phyloP scores from a whole-genome alignment of 2,329 filamentous ascomycete genomes.

The Sporothrix variecibatus region DNA sequence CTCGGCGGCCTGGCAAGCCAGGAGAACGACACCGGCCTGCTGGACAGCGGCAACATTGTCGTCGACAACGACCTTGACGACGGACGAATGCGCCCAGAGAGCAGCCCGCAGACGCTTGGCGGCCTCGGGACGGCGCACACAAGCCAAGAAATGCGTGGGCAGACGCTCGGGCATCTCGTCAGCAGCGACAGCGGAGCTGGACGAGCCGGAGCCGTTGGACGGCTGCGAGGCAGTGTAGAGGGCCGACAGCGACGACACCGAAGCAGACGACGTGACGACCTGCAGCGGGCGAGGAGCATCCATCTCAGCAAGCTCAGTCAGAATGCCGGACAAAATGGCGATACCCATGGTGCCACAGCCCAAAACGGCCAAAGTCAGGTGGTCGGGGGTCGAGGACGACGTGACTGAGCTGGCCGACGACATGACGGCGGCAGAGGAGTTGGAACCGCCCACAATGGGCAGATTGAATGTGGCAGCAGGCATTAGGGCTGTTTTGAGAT shows the following conservation, averaged over 20 bases:
- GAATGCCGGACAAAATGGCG: conserved; percentile 78
- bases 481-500: conserved; percentile 6
- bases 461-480: conserved; percentile 18
- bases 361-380: conserved; percentile 73
- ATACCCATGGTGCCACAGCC: conserved; percentile 87
- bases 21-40: conserved; percentile 71
- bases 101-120: conserved; percentile 68
- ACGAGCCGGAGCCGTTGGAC: not conserved
- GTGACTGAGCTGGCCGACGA: conserved; percentile 17
- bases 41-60: conserved; percentile 69
- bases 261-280: conserved; percentile 44
- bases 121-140: conserved; percentile 70
- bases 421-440: conserved; percentile 1
- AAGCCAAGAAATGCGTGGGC: conserved; percentile 77
- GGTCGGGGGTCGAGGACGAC: conserved; percentile 19
- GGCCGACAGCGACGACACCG: conserved; percentile 20
- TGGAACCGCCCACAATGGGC: conserved; percentile 10
- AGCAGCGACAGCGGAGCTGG: conserved; percentile 45
- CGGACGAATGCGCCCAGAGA: conserved; percentile 62
- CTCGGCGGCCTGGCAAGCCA: conserved; percentile 80
- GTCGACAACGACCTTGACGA: conserved; percentile 68
- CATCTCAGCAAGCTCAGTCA: conserved; percentile 65
- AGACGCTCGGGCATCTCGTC: conserved; percentile 57
- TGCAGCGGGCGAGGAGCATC: conserved; percentile 50
- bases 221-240: conserved; percentile 18